phyloP scores from a whole-genome alignment of 169 alveolate genomes.

The Theileria parva region DNA sequence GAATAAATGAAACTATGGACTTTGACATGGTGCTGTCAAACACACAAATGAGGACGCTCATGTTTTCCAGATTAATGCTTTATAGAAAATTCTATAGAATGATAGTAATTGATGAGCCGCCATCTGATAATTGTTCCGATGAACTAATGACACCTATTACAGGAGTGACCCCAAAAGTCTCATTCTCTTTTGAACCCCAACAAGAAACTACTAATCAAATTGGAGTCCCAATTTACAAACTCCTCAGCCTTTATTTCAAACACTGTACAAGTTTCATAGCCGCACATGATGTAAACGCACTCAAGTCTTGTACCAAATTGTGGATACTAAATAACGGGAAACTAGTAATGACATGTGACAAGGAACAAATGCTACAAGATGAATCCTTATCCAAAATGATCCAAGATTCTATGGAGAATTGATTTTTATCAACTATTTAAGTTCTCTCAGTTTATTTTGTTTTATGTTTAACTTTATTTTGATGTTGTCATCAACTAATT shows the following conservation, averaged over 20 bases:
- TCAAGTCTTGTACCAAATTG: conserved; percentile 32
- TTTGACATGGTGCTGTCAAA: conserved; percentile 23
- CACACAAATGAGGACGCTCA: conserved; percentile 68
- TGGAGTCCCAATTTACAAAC: conserved; percentile 46
- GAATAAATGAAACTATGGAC: background rate
- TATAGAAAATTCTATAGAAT: conserved; percentile 72
- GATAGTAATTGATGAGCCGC: conserved; percentile 82
- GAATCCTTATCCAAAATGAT: conserved; percentile 28
- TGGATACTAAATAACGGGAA: conserved; percentile 25
- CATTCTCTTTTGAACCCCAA: background rate
- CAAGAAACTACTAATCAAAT: background rate
- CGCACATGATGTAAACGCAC: conserved; percentile 62
- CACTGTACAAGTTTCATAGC: conserved; percentile 67
- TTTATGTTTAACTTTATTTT: no score
- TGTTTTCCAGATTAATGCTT: conserved; percentile 74
- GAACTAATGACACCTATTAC: background rate
- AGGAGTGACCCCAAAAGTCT: background rate
- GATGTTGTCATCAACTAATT: no score
- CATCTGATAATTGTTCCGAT: conserved; percentile 58
- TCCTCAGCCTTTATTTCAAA: conserved; percentile 36
- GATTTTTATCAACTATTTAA: background rate
- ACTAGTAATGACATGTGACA: conserved; percentile 18
- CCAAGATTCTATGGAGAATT: conserved; percentile 12
- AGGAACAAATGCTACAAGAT: conserved; percentile 10
- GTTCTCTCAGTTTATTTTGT: background rate